Conservation (phyloP, 2,329 filamentous ascomycete genomes). For the Gaeumannomyces tritici region DNA sequence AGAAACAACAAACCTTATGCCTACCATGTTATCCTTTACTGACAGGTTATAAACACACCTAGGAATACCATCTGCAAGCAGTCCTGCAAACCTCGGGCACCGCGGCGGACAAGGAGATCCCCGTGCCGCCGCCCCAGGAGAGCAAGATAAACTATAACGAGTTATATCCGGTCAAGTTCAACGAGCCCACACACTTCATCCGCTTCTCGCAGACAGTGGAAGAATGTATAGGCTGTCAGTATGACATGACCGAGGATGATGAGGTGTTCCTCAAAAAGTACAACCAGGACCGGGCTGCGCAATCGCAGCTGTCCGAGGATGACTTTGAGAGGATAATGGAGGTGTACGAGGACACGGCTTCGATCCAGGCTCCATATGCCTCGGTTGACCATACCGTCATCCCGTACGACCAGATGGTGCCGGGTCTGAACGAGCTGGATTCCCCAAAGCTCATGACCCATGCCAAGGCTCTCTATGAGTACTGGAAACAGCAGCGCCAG, state of each 20-base stretch:
- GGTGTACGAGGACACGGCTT: conserved; percentile 82
- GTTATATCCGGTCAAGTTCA: conserved; percentile 71
- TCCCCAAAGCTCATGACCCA: conserved; percentile 40
- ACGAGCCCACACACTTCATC: conserved; percentile 86
- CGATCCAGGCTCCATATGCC: conserved; percentile 78
- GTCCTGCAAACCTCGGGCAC: conserved; percentile 51
- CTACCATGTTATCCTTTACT: not conserved
- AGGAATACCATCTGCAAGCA: conserved; percentile 95
- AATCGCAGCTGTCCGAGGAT: conserved; percentile 69
- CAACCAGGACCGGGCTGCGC: conserved; percentile 60
- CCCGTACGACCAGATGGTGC: conserved; percentile 65
- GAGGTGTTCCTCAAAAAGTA: conserved; percentile 73
- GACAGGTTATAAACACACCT: conserved; percentile 21
- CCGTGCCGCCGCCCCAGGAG: conserved; percentile 54
- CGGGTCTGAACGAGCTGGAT: conserved; percentile 47
- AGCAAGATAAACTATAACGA: conserved; percentile 74
- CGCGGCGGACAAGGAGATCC: conserved; percentile 52
- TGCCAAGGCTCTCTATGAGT: conserved; percentile 75
- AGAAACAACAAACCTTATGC: not conserved
- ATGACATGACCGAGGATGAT: conserved; percentile 93
- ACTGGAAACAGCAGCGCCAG: conserved; percentile 71
- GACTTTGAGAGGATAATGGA: conserved; percentile 92
- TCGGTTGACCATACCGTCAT: conserved; percentile 82
- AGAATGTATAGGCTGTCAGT: conserved; percentile 80
- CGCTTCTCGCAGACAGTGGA: conserved; percentile 97